phyloP scores from a whole-genome alignment of 371 early-diverging fungal genomes.

The Rhizopus sp. region DNA sequence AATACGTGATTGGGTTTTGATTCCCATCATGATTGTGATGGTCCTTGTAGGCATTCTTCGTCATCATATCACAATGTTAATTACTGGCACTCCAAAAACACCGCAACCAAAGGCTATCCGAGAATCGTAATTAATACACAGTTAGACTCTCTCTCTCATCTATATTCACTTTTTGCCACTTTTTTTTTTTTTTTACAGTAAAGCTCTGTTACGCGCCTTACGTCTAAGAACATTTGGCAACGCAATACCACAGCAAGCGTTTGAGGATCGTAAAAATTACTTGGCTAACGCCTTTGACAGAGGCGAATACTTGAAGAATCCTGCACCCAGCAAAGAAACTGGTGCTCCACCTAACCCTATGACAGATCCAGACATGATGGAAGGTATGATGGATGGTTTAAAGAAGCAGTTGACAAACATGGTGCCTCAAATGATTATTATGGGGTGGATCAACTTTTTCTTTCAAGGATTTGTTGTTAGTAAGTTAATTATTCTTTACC shows the following conservation, averaged over 20 bases:
- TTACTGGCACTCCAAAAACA: constrained; percentile 79
- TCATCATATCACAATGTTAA: constrained; percentile 87
- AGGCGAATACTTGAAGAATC: constrained; percentile 82
- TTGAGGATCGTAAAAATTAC: constrained; percentile 68
- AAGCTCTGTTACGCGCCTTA: constrained; percentile 77
- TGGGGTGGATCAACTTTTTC: constrained; percentile 98
- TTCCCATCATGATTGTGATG: constrained; percentile 97
- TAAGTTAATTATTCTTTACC: constrained; percentile 39
- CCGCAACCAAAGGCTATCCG: constrained; percentile 75
- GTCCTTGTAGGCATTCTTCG: constrained; percentile 90
- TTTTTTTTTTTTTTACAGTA: constrained; percentile 35
- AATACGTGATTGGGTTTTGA: constrained; percentile 92
- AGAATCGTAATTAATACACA: constrained; percentile 59
- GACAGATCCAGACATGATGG: constrained; percentile 92
- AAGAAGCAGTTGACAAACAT: constrained; percentile 95
- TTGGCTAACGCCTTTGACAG: constrained; percentile 79
- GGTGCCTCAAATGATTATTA: constrained; percentile 96
- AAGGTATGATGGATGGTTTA: constrained; percentile 96
- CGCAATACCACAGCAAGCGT: constrained; percentile 73
- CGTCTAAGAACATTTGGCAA: constrained; percentile 68
- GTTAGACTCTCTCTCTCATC: background rate
- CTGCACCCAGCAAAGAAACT: constrained; percentile 61
- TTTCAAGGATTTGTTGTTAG: constrained; percentile 96
- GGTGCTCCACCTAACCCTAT: constrained; percentile 73
- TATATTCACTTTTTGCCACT: background rate